Evolutionary conservation across 352 stramenopile genomes (phyloP), one percentile per base, ranked within the genome.

Genomic region (Pythium sp.): DNA sequence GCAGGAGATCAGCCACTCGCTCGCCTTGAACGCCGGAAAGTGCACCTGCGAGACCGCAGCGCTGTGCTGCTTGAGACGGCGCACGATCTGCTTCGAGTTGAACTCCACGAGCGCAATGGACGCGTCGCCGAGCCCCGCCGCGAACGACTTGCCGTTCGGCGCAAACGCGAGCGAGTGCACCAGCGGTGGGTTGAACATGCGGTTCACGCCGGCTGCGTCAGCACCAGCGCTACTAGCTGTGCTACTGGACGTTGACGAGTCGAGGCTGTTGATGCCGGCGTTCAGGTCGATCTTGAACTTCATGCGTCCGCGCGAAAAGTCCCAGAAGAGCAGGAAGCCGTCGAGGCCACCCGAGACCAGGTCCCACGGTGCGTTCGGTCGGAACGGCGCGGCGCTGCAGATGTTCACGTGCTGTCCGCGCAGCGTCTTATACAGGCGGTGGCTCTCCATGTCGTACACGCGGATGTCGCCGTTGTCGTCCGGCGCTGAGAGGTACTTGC

Each of bases 131-230:
- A 93, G 72, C 20, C 77, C 86, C n/a, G 82, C 82, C 3, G 74
- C 86, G 43, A 92, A 78, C 12, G 79, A 87, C 68, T 84, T 86
- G 11, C 86, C 86, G 41, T 88, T 86, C 8, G 80, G 49, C 24
- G 82, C 78, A 49, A 92, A 93, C 32, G 75, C 80, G 43, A 93
- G 58, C 28, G 80, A 75, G 64, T 93, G 78, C 62, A 93, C 84
- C 22, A 93, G 76, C 34, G 86, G 86, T 20, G 86, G 86, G 62
- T 93, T 93, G 62, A 89, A 90, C 66, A 92, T 78, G 72, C 90
- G 85, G 38, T 78, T 87, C 38, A 58, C 70, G n/a, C 74, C 58
- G 36, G 54, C 53, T 41, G 36, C 12, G 34, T 58, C 51, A 34
- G n/a, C 38, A 46, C 20, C 28, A 38, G 15, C 7, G 14, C 26